Evolutionary conservation across 2,329 filamentous ascomycete species (phyloP).

Genomic region (Fusarium sp.): DNA sequence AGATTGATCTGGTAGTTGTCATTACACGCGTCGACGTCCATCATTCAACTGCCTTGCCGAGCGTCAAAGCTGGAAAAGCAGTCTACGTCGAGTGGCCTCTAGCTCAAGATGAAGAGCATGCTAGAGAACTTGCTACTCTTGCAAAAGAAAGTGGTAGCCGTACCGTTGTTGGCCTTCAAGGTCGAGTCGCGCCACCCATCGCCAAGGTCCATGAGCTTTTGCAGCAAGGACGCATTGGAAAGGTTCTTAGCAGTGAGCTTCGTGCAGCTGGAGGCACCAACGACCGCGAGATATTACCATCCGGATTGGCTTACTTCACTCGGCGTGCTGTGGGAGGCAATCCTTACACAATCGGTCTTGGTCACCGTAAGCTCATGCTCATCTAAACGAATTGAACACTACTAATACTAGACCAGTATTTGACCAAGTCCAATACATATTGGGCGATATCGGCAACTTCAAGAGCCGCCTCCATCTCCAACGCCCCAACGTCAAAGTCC

Average conservation of each 20-base stretch:
- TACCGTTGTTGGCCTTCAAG: conserved; percentile 65
- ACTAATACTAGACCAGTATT: conserved; percentile 50
- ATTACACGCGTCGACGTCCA: conserved; percentile 67
- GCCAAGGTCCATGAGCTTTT: conserved; percentile 60
- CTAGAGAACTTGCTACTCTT: conserved; percentile 54
- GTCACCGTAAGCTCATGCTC: conserved; percentile 52
- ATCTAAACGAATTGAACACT: fast-evolving
- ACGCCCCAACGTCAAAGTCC: conserved; percentile 53
- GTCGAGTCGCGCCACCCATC: conserved; percentile 57
- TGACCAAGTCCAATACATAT: conserved; percentile 57
- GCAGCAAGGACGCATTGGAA: conserved; percentile 60
- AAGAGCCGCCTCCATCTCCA: conserved; percentile 59
- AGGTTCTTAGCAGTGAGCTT: conserved; percentile 63
- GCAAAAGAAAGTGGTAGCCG: conserved; percentile 49
- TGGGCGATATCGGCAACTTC: conserved; percentile 58
- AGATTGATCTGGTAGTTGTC: conserved; percentile 67
- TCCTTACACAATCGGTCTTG: conserved; percentile 55
- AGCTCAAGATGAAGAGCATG: conserved; percentile 56
- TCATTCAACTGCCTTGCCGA: conserved; percentile 57
- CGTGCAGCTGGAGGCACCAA: conserved; percentile 53
- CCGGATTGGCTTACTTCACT: conserved; percentile 60
- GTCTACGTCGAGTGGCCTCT: conserved; percentile 71
- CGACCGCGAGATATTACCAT: conserved; percentile 47
- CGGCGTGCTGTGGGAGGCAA: conserved; percentile 61
- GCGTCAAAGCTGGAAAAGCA: conserved; percentile 63